Evolutionary conservation across 1,284 basidiomycete genomes (phyloP).

Genomic region (Papiliotrema terrestris): DNA sequence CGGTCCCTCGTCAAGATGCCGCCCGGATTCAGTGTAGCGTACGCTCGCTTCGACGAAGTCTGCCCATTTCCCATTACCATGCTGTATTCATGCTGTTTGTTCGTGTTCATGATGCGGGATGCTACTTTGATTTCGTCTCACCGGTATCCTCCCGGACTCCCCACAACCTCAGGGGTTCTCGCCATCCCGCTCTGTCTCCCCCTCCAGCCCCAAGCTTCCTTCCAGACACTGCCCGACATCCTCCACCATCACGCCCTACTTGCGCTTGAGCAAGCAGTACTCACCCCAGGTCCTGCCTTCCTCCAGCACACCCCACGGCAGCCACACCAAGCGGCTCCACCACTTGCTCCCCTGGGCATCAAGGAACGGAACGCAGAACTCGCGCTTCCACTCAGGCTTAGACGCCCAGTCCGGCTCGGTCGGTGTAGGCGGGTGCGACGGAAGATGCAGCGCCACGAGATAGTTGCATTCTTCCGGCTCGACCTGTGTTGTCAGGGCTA

Average conservation of each 20-base stretch:
- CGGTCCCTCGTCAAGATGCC: no score
- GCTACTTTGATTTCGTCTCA: no score
- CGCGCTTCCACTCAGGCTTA: constrained; percentile 62
- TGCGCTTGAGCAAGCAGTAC: constrained; percentile 51
- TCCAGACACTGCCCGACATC: background rate
- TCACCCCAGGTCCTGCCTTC: constrained; percentile 52
- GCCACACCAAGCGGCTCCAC: constrained; percentile 70
- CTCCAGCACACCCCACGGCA: constrained; percentile 58
- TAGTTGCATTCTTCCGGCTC: constrained; percentile 73
- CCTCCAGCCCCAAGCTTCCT: background rate
- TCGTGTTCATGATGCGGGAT: no score
- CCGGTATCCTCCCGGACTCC: no score
- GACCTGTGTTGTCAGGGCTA: constrained; percentile 56
- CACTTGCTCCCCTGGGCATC: constrained; percentile 69
- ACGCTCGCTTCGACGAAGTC: no score
- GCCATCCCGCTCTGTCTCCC: no score
- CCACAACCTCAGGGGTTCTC: no score
- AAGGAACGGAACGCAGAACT: constrained; percentile 72
- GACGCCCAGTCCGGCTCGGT: constrained; percentile 71
- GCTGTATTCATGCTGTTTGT: no score
- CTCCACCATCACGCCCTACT: background rate
- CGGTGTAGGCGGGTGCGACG: constrained; percentile 58
- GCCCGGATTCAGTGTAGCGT: no score
- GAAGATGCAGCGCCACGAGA: constrained; percentile 80
- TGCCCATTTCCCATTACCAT: no score